These are phyloP conservation scores for Candolleomyces efflorescens DNA, from an alignment of 768 basidiomycete genomes.

Conservation along the genomic window DNA sequence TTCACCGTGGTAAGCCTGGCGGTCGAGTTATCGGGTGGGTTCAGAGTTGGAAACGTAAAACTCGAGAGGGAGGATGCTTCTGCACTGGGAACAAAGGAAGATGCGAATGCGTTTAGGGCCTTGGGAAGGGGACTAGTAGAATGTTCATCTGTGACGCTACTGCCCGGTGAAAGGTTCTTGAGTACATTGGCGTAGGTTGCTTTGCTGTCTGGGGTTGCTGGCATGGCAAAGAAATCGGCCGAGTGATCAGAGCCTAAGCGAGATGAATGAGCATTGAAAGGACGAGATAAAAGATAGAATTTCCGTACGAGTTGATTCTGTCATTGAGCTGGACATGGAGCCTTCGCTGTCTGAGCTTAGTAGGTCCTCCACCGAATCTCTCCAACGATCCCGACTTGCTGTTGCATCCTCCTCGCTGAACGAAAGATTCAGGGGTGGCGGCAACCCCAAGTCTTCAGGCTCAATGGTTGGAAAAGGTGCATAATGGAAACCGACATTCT, in stretches of 20 bases:
- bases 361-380: slow-evolving; percentile 24
- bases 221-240: slow-evolving; percentile 39
- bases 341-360: not conserved
- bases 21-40: slow-evolving; percentile 8
- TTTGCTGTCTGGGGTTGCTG: slow-evolving; percentile 39
- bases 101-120: slow-evolving; percentile 3
- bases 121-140: not conserved
- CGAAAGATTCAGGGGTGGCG: slow-evolving; percentile 12
- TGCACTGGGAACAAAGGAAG: slow-evolving; percentile 8
- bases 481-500: slow-evolving; percentile 38
- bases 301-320: slow-evolving; percentile 2
- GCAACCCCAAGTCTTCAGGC: slow-evolving; percentile 8
- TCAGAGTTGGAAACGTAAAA: slow-evolving; percentile 10
- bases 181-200: slow-evolving; percentile 1
- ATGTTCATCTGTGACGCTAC: slow-evolving; percentile 4
- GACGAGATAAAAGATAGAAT: not conserved
- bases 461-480: slow-evolving; percentile 17
- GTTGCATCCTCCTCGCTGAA: slow-evolving; percentile 31
- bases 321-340: slow-evolving; percentile 7
- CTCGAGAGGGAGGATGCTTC: slow-evolving; percentile 5
- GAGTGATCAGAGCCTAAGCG: slow-evolving; percentile 7
- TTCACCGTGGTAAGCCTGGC: slow-evolving; percentile 18
- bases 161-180: slow-evolving; percentile 6
- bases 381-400: slow-evolving; percentile 35
- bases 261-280: not conserved